Percentiles rank a stretch among this genome's conserved stretches.
Evolutionary conservation across 805 yeast genomes (phyloP).

Genomic region (Schwanniomyces vanrijiae): DNA sequence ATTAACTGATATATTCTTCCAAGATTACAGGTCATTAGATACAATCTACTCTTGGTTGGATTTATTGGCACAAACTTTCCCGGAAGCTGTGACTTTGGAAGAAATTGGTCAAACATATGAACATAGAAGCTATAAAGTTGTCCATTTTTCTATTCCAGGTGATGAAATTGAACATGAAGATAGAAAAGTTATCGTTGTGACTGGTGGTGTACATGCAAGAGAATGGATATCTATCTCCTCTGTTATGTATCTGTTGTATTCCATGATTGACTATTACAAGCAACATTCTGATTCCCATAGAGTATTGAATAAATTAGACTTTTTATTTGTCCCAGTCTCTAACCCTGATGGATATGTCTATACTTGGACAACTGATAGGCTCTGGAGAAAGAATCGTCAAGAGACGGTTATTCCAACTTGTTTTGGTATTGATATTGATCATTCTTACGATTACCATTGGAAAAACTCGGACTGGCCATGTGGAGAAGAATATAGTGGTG

Average conservation of each 20-base stretch:
- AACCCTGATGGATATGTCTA: constrained; percentile 91
- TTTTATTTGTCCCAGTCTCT: constrained; percentile 75
- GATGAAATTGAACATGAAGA: constrained; percentile 34
- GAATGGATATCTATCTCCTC: constrained; percentile 85
- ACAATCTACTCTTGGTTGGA: constrained; percentile 76
- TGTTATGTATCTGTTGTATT: constrained; percentile 54
- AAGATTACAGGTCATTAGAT: constrained; percentile 63
- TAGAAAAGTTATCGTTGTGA: constrained; percentile 65
- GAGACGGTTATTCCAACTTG: constrained; percentile 63
- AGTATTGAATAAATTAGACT: constrained; percentile 60
- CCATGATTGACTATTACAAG: constrained; percentile 29
- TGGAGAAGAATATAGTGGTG: constrained; percentile 83
- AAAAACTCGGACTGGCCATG: constrained; percentile 69
- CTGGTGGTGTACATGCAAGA: constrained; percentile 87
- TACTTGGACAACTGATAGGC: constrained; percentile 75
- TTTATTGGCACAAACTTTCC: constrained; percentile 57
- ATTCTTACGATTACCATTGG: constrained; percentile 78
- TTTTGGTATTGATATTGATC: constrained; percentile 84
- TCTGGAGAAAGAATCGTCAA: constrained; percentile 91
- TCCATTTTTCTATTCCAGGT: constrained; percentile 56
- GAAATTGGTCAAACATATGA: constrained; percentile 75
- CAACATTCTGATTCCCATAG: constrained; percentile 30
- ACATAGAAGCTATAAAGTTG: constrained; percentile 66
- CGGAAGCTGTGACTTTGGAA: constrained; percentile 62
- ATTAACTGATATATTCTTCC: constrained; percentile 61